Evolutionary conservation across 768 basidiomycete genomes (phyloP).

Genomic region (Russula sp.): DNA sequence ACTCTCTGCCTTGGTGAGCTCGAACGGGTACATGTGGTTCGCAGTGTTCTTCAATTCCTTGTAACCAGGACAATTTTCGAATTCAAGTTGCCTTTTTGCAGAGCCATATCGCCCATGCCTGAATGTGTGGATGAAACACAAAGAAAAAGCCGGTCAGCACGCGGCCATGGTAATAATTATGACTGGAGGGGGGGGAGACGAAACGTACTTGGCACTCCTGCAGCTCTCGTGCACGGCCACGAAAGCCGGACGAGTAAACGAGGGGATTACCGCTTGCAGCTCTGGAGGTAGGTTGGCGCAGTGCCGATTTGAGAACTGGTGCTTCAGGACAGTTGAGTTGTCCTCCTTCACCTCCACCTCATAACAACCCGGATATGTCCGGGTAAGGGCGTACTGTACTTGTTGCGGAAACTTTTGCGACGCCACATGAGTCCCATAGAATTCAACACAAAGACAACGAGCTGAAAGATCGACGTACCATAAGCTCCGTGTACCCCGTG

Average conservation of each 20-base stretch:
- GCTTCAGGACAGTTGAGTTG: background rate
- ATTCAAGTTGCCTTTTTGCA: slow-evolving; percentile 1
- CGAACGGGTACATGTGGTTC: background rate
- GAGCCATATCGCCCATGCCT: slow-evolving; percentile 15
- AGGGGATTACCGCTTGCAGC: background rate
- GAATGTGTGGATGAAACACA: too few relatives aligned
- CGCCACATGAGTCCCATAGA: background rate
- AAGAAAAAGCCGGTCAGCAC: too few relatives aligned
- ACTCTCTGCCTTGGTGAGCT: background rate
- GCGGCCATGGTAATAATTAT: too few relatives aligned
- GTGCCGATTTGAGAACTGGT: background rate
- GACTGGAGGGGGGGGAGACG: too few relatives aligned
- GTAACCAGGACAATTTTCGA: background rate
- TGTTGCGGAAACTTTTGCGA: background rate
- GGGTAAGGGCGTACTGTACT: background rate
- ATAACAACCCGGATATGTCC: background rate
- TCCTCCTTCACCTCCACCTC: background rate
- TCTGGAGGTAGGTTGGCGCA: accelerated
- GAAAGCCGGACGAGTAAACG: background rate
- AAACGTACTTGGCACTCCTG: background rate
- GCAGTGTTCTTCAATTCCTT: accelerated
- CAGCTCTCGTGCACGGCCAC: background rate
- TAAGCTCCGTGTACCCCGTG: background rate
- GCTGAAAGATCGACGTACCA: background rate
- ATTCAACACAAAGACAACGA: background rate